Base-by-base conservation (phyloP, 768 basidiomycete genomes). In the Amanita pallidorosea region DNA sequence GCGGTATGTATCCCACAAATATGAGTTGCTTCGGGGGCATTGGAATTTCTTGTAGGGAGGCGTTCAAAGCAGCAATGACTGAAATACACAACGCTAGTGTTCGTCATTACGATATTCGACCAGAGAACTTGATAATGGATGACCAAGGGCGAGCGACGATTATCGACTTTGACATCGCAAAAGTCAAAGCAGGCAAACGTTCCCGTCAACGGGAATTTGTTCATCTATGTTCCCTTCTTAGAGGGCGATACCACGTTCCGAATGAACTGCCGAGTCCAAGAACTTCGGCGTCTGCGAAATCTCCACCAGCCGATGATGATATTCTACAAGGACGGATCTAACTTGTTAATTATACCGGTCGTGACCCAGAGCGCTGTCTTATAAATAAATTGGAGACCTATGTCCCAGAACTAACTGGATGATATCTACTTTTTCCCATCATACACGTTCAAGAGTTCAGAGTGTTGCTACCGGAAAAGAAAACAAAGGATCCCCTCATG, bases 101-200 rank as follows among this genome's bases (percentile, higher is more conserved):
- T 7, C 20, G 33, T 4, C 46, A 47, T 47, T 37, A 37, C 8
- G 45, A 47, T 18, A 47, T 47, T 15, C 47, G 18, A 17, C 36
- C 47, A 9, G 47, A 49, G 33, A 49, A 49, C 23, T 29, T 49
- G 20, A 41, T 25, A 23, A 49, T 49, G 35, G 47, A 37, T 31
- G 25, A 23, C 23, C 18, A 40, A 29, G 47, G 47, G 47, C 27
- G 13, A 17, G 34, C 36, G 2, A 27, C 38, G 7, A 38, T 49
- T 9, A 25, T 38, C 4, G 47, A 49, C 8, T 49, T 49, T 18
- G 47, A 49, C 25, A 23, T 25, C 36, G 47, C 47, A 33, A 46
- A 46, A 18, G 20, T 46, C n/a, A 17, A 29, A 7, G 45, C 31
- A 33, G 45, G 45, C 6, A 34, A 18, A 31, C 45, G 33, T 20